Conservation (phyloP, 192 early-diverging fungal genomes). For the Jimgerdemannia flammicorona region DNA sequence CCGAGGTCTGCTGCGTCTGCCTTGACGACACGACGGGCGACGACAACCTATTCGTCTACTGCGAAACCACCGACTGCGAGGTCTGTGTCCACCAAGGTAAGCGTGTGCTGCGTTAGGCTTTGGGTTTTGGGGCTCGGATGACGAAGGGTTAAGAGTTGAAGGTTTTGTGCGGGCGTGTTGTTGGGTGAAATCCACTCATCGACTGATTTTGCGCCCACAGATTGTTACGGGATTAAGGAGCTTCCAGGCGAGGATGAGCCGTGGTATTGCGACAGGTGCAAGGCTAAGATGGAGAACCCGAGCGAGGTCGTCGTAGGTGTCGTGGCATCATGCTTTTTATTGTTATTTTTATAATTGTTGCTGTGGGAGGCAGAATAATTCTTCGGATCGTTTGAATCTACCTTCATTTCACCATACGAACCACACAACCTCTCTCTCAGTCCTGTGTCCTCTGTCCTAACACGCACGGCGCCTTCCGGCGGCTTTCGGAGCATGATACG, state of each 20-base stretch:
- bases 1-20: slow-evolving; percentile 50
- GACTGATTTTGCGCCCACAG: slow-evolving; percentile 17
- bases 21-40: slow-evolving; percentile 40
- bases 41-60: slow-evolving; percentile 50
- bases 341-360: neutral
- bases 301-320: slow-evolving; percentile 7
- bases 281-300: slow-evolving; percentile 1
- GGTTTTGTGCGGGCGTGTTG: too few species aligned
- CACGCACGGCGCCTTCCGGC: slow-evolving; percentile 17
- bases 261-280: slow-evolving; percentile 24
- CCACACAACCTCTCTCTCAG: neutral
- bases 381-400: neutral
- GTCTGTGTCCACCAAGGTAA: slow-evolving; percentile 23
- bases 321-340: neutral
- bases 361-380: neutral
- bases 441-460: slow-evolving; percentile 21
- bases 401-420: neutral
- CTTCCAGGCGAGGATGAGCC: slow-evolving; percentile 7
- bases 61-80: slow-evolving; percentile 32
- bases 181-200: too few species aligned
- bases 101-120: neutral
- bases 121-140: too few species aligned
- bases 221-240: slow-evolving; percentile 12
- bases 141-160: too few species aligned
- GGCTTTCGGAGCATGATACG: slow-evolving; percentile 20